Percentiles rank a stretch among this genome's conserved stretches.
These are phyloP conservation scores for Sporothrix globosa DNA, from an alignment of 2,329 filamentous ascomycete species.

Conservation along the genomic window DNA sequence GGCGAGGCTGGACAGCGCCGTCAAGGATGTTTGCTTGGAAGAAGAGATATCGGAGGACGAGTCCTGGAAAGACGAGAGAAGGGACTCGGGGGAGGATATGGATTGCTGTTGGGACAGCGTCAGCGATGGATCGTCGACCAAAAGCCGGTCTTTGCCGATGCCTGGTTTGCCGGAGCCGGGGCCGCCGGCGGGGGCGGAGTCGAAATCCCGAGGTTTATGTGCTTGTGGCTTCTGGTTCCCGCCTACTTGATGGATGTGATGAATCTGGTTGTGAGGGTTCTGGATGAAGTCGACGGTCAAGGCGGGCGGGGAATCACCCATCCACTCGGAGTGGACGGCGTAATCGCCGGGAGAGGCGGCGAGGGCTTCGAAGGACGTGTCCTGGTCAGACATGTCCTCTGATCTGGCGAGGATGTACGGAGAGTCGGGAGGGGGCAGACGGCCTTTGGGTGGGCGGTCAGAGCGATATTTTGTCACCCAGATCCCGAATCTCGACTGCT, in stretches of 20 bases:
- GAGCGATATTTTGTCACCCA: background rate
- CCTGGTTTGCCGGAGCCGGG: constrained; percentile 4
- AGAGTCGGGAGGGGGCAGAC: background rate
- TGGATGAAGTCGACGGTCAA: constrained; percentile 37
- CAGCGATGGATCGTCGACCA: constrained; percentile 32
- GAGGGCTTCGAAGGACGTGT: constrained; percentile 37
- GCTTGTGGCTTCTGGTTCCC: constrained; percentile 11
- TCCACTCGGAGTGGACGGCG: constrained; percentile 38
- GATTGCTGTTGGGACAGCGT: constrained; percentile 30
- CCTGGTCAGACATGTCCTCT: constrained; percentile 35
- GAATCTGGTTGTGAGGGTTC: constrained; percentile 32
- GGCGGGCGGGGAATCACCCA: constrained; percentile 37
- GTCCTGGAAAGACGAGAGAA: constrained; percentile 48
- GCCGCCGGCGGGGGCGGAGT: constrained; percentile 16
- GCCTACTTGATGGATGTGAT: constrained; percentile 28
- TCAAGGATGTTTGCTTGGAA: constrained; percentile 37
- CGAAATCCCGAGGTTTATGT: constrained; percentile 16
- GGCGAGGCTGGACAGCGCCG: constrained; percentile 34
- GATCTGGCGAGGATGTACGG: constrained; percentile 5
- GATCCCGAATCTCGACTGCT: constrained; percentile 7
- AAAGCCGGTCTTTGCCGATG: constrained; percentile 25
- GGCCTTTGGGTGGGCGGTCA: constrained; percentile 10
- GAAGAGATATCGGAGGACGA: constrained; percentile 58
- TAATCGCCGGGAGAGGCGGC: constrained; percentile 37
- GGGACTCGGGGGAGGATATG: constrained; percentile 37